Percentiles rank a stretch among this genome's conserved stretches.
Conservation (phyloP, 352 stramenopile genomes). For the Phytophthora chlamydospora region DNA sequence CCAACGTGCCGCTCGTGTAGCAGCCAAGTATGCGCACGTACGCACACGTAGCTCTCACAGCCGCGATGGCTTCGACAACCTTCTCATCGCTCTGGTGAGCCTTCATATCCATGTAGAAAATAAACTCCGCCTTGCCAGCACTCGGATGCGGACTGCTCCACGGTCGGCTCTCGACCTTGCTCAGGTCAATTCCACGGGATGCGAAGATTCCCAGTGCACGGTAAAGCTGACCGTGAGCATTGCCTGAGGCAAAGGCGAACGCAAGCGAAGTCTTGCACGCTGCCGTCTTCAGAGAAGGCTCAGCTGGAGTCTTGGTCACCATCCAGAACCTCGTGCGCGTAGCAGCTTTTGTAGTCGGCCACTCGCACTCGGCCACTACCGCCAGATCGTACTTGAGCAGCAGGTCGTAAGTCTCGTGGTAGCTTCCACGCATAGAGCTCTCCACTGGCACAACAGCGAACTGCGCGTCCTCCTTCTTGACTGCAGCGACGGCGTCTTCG, state of each 20-base stretch:
- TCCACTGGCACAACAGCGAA: constrained; percentile 96
- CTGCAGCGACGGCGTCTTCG: constrained; percentile 59
- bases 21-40: constrained; percentile 88
- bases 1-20: constrained; percentile 58
- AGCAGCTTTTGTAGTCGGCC: constrained; percentile 7
- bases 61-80: constrained; percentile 74
- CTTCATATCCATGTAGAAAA: constrained; percentile 80
- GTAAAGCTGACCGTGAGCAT: constrained; percentile 64
- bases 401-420: constrained; percentile 96
- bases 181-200: constrained; percentile 62
- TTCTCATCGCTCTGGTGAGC: constrained; percentile 61
- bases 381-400: constrained; percentile 72
- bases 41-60: constrained; percentile 76
- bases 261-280: constrained; percentile 75
- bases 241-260: constrained; percentile 73
- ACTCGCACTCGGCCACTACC: constrained; percentile 69
- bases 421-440: constrained; percentile 94
- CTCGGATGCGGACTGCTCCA: constrained; percentile 37
- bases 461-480: constrained; percentile 85
- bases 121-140: constrained; percentile 54
- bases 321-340: constrained; percentile 90
- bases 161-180: constrained; percentile 74
- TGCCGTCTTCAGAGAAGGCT: constrained; percentile 18
- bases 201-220: constrained; percentile 70
- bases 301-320: constrained; percentile 61